Base-by-base conservation (phyloP, 805 yeast genomes). In the Cyberlindnera nakhonratchasimensis region DNA sequence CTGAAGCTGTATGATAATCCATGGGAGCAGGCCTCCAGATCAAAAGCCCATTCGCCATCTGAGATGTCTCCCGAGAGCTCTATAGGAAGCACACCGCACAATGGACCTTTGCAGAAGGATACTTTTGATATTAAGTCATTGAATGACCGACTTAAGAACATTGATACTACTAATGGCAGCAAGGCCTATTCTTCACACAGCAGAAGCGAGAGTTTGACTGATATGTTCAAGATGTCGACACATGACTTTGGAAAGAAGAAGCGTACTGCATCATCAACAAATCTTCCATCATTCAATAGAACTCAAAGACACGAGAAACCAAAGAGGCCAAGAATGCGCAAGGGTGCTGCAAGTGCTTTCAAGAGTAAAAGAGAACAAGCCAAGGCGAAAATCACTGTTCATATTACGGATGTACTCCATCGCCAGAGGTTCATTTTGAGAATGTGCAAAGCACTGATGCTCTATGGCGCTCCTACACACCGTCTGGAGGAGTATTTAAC, bases 391-490 rank as follows among this genome's bases (percentile, higher is more conserved):
- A 90, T 90, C 54, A 91, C 97, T 0, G 95, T 91, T 11, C 97
- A 91, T 59, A 38, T 38, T 45, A 37, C 56, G 42, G 41, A 46
- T 46, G 36, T 49, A 33, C 52, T 45, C 57, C 61, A 44, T 50
- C 37, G 57, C 54, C 21, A 55, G 53, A 69, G 91, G 36, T 91
- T 91, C 58, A 82, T 91, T 44, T 65, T 90, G 53, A 73, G 91
- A 25, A 72, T 91, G 67, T 90, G 97, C 59, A 78, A 86, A 34
- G 95, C 96, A 0, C 70, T 91, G 42, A 90, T 91, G 98, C 66
- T 86, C 44, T 91, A 79, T 55, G 98, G 98, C 21, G 98, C 98
- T 0, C 98, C 98, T 1, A 89, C 96, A 1, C 97, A 91, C 62
- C 74, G 98, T 57, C 65, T 91, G 39, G 98, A 91, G 61, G 98